phyloP scores from a whole-genome alignment of 176 grass and related monocot genomes.

The Canna indica region DNA sequence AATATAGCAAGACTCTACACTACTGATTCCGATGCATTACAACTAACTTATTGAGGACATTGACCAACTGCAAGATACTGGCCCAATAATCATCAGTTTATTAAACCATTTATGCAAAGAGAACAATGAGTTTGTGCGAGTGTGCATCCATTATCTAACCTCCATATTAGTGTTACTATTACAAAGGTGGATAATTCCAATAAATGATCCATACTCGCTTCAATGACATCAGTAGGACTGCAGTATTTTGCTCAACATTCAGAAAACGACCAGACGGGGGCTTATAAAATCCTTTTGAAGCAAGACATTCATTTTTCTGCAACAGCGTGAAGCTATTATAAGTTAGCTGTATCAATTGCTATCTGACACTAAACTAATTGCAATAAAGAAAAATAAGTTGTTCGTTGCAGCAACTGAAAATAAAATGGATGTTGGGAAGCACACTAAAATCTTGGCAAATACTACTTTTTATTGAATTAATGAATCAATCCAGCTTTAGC shows the following conservation, averaged over 20 bases:
- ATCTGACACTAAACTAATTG: background rate
- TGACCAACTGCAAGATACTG: background rate
- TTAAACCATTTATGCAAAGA: background rate
- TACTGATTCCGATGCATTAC: too few relatives aligned
- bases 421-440: background rate
- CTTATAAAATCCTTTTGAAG: background rate
- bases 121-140: background rate
- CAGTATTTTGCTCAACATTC: background rate
- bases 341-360: background rate
- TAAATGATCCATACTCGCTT: background rate
- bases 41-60: background rate
- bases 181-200: background rate
- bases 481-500: slow-evolving; percentile 19
- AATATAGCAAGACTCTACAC: too few relatives aligned
- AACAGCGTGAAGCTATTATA: background rate
- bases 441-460: background rate
- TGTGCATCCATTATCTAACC: background rate
- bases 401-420: background rate
- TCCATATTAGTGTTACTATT: background rate
- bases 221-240: background rate
- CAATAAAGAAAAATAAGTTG: background rate
- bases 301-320: background rate
- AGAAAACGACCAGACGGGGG: background rate
- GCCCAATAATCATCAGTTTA: background rate
- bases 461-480: slow-evolving; percentile 6